Evolutionary conservation across 2,329 filamentous ascomycete species (phyloP).

Genomic region (Pseudogymnoascus sp.): DNA sequence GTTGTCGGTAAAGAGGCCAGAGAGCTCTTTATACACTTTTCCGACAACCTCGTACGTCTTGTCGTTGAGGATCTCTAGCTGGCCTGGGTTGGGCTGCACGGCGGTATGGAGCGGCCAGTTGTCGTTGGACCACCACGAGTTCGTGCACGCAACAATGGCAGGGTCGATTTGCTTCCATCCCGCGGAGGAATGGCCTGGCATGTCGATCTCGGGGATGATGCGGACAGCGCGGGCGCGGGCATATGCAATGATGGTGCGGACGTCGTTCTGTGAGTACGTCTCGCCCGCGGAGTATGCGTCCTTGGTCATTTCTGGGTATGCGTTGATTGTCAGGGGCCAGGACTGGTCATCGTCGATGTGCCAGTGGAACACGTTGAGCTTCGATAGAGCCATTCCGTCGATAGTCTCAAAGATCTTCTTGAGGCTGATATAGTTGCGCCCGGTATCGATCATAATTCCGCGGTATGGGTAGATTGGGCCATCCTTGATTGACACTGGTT

Average conservation of each 20-base stretch:
- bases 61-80: slow-evolving; percentile 63
- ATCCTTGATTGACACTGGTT: slow-evolving; percentile 63
- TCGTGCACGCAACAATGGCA: slow-evolving; percentile 50
- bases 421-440: slow-evolving; percentile 62
- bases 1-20: slow-evolving; percentile 61
- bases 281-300: slow-evolving; percentile 63
- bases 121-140: slow-evolving; percentile 57
- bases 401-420: slow-evolving; percentile 67
- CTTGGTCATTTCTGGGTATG: slow-evolving; percentile 64
- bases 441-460: slow-evolving; percentile 69
- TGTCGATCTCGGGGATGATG: slow-evolving; percentile 68
- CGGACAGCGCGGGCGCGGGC: slow-evolving; percentile 60
- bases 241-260: slow-evolving; percentile 62
- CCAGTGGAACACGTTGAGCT: slow-evolving; percentile 73
- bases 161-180: slow-evolving; percentile 59
- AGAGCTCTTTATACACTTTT: slow-evolving; percentile 58
- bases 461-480: slow-evolving; percentile 66
- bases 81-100: slow-evolving; percentile 50
- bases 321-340: slow-evolving; percentile 72
- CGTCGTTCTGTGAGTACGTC: slow-evolving; percentile 57
- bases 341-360: slow-evolving; percentile 76
- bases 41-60: slow-evolving; percentile 53
- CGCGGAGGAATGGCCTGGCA: slow-evolving; percentile 63
- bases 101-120: slow-evolving; percentile 55
- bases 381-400: slow-evolving; percentile 67